Evolutionary conservation across 805 yeast species (phyloP), one percentile per base, ranked within the genome.

Genomic region (Cyberlindnera xishuangbannaensis): DNA sequence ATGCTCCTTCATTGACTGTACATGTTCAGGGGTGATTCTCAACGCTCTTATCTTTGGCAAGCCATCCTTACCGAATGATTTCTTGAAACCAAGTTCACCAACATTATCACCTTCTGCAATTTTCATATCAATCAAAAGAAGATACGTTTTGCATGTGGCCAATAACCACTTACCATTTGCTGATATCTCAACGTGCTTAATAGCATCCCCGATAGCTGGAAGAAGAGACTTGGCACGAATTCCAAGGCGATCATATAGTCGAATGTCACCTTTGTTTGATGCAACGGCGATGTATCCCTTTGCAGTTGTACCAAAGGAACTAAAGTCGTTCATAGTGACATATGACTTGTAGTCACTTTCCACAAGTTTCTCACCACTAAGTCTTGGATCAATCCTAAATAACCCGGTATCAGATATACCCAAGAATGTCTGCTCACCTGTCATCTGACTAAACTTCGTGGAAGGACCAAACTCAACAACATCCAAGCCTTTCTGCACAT

Each of bases 181-280:
- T 6, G 94, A 76, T 1, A 73, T 76, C 39, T 83, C 88, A 14
- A 83, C 47, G 15, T 83, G 82, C 25, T 69, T 59, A 31, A 83
- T 73, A 2, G 75, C 63, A 46, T 86, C 94, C 17, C 95, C 95
- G 24, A 86, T 61, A 0, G 92, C 86, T 2, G 95, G 95, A 20
- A 87, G 61, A 16, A 72, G 67, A 2, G 92, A 78, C 61, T 82
- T 83, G 2, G 95, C 95, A 45, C 71, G 73, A 37, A 72, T 67
- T 11, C 95, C 95, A 11, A 85, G 50, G 38, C 71, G 62, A 56
- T 85, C 84, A 53, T 73, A 85, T 26, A 87, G 64, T 40, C 86
- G 69, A 28, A 87, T 73, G 36, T 78, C 88, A 50, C 96, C 96
- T 37, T 68, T 75, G 12, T 62, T 61, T 10, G 88, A 75, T 2